A percentile compares a stretch with the other conserved stretches of the same genome.
Evolutionary conservation across 2,329 filamentous ascomycete genomes (phyloP).

Genomic region (Lasiodiplodia sp.): DNA sequence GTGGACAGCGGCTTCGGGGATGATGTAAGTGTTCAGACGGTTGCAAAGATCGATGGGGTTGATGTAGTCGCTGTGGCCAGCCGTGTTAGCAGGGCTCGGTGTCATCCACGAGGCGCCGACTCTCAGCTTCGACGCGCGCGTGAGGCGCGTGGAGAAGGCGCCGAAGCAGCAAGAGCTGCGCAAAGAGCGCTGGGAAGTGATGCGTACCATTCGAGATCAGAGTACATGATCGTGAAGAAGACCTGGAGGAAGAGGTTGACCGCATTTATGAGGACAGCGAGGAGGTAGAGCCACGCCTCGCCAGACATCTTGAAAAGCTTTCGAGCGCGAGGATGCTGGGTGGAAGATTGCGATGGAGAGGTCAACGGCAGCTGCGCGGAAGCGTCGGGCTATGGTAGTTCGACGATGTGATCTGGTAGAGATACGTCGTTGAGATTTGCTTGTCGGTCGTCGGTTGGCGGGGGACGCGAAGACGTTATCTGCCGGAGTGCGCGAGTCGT

Average conservation of each 20-base stretch:
- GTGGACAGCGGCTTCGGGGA: constrained; percentile 97
- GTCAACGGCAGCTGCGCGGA: neutral
- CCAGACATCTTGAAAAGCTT: constrained; percentile 76
- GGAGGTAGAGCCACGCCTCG: constrained; percentile 97
- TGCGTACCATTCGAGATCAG: constrained; percentile 95
- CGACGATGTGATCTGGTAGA: constrained; percentile 18
- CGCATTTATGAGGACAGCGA: constrained; percentile 98
- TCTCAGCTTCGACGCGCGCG: constrained; percentile 4
- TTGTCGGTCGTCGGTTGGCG: constrained; percentile 28
- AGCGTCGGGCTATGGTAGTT: constrained; percentile 1
- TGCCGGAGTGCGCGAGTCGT: constrained; percentile 18
- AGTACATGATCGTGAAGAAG: constrained; percentile 99
- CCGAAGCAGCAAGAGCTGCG: neutral
- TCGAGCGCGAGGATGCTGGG: neutral
- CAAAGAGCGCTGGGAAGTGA: constrained; percentile 4
- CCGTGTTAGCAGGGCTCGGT: constrained; percentile 25
- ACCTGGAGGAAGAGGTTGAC: constrained; percentile 99
- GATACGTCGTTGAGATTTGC: constrained; percentile 29
- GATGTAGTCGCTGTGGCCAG: constrained; percentile 86
- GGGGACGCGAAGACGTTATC: constrained; percentile 30
- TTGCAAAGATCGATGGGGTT: constrained; percentile 99
- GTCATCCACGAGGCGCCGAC: neutral
- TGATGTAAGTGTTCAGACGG: constrained; percentile 99
- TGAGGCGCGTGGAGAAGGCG: constrained; percentile 5
- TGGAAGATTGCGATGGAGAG: constrained; percentile 3